A percentile compares a stretch with the other conserved stretches of the same genome.
Conservation (phyloP, 2,329 filamentous ascomycete genomes). For the Beauveria sp. region DNA sequence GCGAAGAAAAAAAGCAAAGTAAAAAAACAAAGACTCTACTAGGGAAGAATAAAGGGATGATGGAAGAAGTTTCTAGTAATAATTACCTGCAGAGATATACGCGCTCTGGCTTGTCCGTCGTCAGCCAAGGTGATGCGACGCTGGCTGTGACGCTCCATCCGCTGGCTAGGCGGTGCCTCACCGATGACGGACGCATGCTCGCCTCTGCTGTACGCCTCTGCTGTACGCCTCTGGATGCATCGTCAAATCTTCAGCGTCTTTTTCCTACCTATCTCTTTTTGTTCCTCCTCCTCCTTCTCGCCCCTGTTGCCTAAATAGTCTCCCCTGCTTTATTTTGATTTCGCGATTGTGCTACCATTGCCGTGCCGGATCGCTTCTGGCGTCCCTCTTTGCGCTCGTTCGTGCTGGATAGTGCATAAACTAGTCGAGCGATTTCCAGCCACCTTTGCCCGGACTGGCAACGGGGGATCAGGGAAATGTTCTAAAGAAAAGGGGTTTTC, state of each 20-base stretch:
- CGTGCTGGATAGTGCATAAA: too few relatives aligned
- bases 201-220: background rate
- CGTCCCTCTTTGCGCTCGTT: background rate
- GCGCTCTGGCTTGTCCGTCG: background rate
- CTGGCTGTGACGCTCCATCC: background rate
- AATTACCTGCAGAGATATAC: background rate
- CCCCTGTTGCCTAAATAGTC: background rate
- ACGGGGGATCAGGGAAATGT: too few relatives aligned
- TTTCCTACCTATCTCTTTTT: too few relatives aligned
- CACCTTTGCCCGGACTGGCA: too few relatives aligned
- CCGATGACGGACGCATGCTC: conserved; percentile 6
- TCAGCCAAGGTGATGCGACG: background rate
- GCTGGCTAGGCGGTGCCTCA: background rate
- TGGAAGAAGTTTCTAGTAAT: background rate
- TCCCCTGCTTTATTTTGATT: background rate
- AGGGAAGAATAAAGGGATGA: background rate
- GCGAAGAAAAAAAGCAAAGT: background rate
- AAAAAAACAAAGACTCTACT: background rate
- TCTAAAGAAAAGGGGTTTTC: too few relatives aligned
- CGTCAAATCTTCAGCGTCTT: background rate
- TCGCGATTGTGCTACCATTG: background rate
- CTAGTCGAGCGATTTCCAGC: too few relatives aligned
- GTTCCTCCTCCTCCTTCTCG: background rate
- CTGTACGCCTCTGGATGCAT: background rate
- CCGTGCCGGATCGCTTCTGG: background rate